Percentiles rank a stretch among this genome's conserved stretches.
Conservation (phyloP, 2,329 filamentous ascomycete genomes). For the Ophiostoma montium region DNA sequence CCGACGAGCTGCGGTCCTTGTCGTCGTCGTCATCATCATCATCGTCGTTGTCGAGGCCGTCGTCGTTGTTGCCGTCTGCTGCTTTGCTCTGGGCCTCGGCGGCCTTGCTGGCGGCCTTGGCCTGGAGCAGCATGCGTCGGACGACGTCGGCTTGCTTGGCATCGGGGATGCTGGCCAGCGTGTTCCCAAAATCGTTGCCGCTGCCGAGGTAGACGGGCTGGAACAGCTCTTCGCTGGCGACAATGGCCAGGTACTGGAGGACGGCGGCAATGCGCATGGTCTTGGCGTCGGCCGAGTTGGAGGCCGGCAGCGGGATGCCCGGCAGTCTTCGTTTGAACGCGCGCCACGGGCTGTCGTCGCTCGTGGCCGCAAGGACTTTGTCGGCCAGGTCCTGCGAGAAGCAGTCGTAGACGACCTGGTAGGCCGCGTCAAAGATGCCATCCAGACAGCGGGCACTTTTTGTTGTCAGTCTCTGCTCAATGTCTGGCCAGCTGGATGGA, state of each 20-base stretch:
- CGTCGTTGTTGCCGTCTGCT: too few species aligned
- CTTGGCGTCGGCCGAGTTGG: constrained; percentile 3
- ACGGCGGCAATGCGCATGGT: constrained; percentile 5
- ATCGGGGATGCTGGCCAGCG: background rate
- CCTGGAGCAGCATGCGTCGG: background rate
- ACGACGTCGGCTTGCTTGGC: background rate
- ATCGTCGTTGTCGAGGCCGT: too few species aligned
- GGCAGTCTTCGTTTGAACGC: background rate
- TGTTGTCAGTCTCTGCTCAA: too few species aligned
- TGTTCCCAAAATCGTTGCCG: background rate
- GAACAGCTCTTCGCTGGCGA: background rate
- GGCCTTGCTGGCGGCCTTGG: background rate
- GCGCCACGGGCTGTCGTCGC: background rate
- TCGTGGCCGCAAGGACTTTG: background rate
- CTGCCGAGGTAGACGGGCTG: constrained; percentile 2
- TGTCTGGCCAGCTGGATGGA: too few species aligned
- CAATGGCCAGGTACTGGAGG: background rate
- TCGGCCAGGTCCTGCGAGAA: background rate
- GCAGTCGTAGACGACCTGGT: background rate
- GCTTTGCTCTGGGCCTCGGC: background rate
- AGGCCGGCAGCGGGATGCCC: background rate
- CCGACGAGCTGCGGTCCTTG: background rate
- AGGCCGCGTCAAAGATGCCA: background rate
- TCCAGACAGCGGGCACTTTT: background rate
- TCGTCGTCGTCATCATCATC: background rate